A percentile compares a stretch with the other conserved stretches of the same genome.
phyloP scores from a whole-genome alignment of 345 rosid genomes.

The Leavenworthia alabamica region DNA sequence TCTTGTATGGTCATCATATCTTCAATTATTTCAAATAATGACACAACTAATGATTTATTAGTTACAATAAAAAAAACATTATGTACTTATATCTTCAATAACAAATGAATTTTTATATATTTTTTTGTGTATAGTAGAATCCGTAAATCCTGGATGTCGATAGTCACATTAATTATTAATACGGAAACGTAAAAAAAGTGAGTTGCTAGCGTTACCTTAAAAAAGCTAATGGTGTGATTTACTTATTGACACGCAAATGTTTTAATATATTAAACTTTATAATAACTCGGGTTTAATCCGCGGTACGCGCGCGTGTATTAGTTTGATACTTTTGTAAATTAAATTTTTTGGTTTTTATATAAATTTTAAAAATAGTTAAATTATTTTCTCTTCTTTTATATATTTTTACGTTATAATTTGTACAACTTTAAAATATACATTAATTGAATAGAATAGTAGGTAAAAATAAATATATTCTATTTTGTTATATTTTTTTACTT shows the following conservation, averaged over 20 bases:
- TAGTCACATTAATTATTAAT: conserved; percentile 15
- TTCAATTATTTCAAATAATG: neutral
- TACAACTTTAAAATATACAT: too few relatives aligned
- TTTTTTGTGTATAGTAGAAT: neutral
- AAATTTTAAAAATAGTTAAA: too few relatives aligned
- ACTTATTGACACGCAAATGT: conserved; percentile 14
- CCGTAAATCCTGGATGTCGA: conserved; percentile 30
- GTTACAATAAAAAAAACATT: neutral
- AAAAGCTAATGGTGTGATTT: conserved; percentile 21
- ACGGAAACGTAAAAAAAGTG: conserved; percentile 23
- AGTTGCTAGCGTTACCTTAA: conserved; percentile 30
- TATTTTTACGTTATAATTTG: too few relatives aligned
- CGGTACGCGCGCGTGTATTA: too few relatives aligned
- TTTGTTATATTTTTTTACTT: too few relatives aligned
- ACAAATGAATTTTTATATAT: neutral
- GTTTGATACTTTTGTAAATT: too few relatives aligned
- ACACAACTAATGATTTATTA: neutral
- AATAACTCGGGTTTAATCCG: too few relatives aligned
- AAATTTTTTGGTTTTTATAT: too few relatives aligned
- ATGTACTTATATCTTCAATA: neutral
- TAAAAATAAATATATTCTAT: too few relatives aligned
- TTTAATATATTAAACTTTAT: neutral
- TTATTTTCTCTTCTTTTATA: too few relatives aligned
- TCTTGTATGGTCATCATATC: neutral
- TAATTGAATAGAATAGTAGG: too few relatives aligned